Percentiles rank a stretch among this genome's conserved stretches.
Conservation (phyloP, 495 filamentous ascomycete species). For the Cercophora scortea region DNA sequence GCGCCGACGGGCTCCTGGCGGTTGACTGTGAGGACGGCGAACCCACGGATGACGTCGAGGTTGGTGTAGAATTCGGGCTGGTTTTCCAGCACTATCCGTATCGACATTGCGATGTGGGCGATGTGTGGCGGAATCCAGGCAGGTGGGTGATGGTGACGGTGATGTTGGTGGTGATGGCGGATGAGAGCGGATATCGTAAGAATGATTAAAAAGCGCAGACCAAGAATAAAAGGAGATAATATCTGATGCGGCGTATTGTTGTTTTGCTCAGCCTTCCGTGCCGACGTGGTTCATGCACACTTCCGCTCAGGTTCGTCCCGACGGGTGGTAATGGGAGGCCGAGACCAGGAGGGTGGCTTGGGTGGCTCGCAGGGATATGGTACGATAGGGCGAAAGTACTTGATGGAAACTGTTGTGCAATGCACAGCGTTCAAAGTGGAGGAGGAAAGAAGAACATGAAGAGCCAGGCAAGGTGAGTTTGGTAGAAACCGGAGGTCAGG, state of each 20-base stretch:
- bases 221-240: neutral
- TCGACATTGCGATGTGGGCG: conserved; percentile 52
- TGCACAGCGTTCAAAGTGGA: too few species aligned
- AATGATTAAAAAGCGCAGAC: too few species aligned
- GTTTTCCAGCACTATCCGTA: conserved; percentile 68
- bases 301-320: too few species aligned
- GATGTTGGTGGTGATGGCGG: neutral
- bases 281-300: neutral
- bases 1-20: conserved; percentile 62
- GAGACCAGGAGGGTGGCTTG: too few species aligned
- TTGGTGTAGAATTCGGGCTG: conserved; percentile 77
- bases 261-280: neutral
- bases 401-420: too few species aligned
- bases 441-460: too few species aligned
- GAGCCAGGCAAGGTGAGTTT: too few species aligned
- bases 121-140: neutral
- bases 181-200: neutral
- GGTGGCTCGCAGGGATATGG: too few species aligned
- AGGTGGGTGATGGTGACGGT: neutral
- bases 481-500: too few species aligned
- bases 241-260: neutral
- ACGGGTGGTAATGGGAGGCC: too few species aligned
- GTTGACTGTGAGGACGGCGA: conserved; percentile 55
- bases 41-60: conserved; percentile 65
- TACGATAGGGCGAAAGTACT: too few species aligned